A percentile compares a stretch with the other conserved stretches of the same genome.
phyloP scores from a whole-genome alignment of 2,329 filamentous ascomycete species.

The Fusarium ambrosium region DNA sequence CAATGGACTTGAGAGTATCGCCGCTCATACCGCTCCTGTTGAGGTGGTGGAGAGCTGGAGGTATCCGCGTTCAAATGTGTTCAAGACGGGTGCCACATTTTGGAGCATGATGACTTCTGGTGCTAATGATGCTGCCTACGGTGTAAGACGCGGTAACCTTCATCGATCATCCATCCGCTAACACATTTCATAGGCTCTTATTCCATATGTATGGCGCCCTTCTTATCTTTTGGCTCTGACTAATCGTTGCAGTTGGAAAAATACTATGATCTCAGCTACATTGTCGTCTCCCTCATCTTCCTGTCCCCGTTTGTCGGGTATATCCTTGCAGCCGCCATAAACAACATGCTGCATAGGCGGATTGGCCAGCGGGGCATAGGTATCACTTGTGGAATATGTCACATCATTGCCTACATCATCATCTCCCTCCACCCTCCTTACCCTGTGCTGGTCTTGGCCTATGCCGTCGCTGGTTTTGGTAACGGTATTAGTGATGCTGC shows the following conservation, averaged over 20 bases:
- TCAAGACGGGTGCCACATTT: slow-evolving; percentile 66
- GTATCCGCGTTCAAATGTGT: slow-evolving; percentile 54
- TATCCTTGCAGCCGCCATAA: slow-evolving; percentile 70
- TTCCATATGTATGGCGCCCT: slow-evolving; percentile 56
- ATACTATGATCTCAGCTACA: slow-evolving; percentile 73
- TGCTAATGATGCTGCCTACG: slow-evolving; percentile 70
- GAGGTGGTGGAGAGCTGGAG: slow-evolving; percentile 38
- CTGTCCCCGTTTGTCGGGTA: slow-evolving; percentile 76
- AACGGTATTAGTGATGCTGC: slow-evolving; percentile 74
- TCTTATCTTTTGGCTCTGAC: neutral
- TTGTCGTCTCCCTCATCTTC: slow-evolving; percentile 75
- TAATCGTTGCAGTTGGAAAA: slow-evolving; percentile 40
- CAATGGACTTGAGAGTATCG: slow-evolving; percentile 20
- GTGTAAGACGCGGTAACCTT: slow-evolving; percentile 57
- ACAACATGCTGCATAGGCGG: slow-evolving; percentile 61
- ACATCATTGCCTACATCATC: slow-evolving; percentile 74
- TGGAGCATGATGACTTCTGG: slow-evolving; percentile 71
- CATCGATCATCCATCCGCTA: neutral
- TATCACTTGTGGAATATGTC: slow-evolving; percentile 69
- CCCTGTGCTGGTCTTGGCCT: slow-evolving; percentile 74
- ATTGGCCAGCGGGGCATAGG: slow-evolving; percentile 67
- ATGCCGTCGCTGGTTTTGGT: slow-evolving; percentile 76
- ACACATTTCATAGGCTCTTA: slow-evolving; percentile 55
- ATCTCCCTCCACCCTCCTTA: slow-evolving; percentile 76
- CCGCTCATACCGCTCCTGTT: neutral